Base-by-base conservation (phyloP, 2,329 filamentous ascomycete species). In the Ceratocystis smalleyi region DNA sequence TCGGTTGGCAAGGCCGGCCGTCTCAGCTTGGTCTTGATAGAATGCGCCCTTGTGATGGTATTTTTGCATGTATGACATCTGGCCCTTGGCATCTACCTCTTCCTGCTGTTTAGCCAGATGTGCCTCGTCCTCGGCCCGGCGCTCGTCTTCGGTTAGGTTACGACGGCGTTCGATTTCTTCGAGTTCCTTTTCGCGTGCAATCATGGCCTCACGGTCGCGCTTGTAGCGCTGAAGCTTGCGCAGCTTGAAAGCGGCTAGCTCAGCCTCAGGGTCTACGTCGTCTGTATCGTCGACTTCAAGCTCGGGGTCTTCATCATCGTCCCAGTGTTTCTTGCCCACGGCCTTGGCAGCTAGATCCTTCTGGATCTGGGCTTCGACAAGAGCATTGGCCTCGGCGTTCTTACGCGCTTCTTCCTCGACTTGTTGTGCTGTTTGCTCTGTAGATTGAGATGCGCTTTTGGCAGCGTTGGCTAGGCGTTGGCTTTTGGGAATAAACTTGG, bases 11-110 rank as follows among this genome's bases (percentile, higher is more conserved):
- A 96, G 77, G 0, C 89, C 89, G 68, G 88, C 84, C 17, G 83
- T 84, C 69, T 85, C 83, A 62, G 85, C 81, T 70, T 95, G 88
- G 62, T 91, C 89, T 69, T 87, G 88, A 78, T 89, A 97, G 77
- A 97, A 99, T 17, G 94, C 94, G 60, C 94, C 94, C 76, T 91
- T 92, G 79, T 99, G 94, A 75, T 89, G 91, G 77, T 97, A 99
- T 72, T 91, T 91, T 72, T 96, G 91, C 88, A 97, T 89, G 73
- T 85, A 96, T 1, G 82, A 82, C 80, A 94, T 89, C 75, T 92
- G 87, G 63, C 90, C 90, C 67, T 87, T 86, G 61, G 79, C 75
- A 67, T 88, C 84, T 70, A 89, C 88, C 68, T 95, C 91, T 67
- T 88, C 87, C 69, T 87, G 84, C 74, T 97, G 92, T 68, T 81